Evolutionary conservation across 257 asterid genomes (phyloP), one percentile per base, ranked within the genome.

Genomic region (Nicotiana paniculata): DNA sequence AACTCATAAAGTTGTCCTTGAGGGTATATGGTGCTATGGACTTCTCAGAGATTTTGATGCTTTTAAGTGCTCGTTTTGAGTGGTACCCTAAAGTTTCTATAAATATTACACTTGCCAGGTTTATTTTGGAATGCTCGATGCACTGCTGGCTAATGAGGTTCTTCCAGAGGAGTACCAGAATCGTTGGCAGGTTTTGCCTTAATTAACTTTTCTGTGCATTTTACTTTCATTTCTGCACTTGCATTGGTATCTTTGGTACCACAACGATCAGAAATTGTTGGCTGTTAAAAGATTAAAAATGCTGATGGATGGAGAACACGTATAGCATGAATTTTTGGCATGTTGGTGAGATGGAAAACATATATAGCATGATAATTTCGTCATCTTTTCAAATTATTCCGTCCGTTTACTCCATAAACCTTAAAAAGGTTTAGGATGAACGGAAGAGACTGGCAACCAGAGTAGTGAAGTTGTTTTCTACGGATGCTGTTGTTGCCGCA

Each of bases 111-210:
- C 24, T 55, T 58, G 48, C 46, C 84, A 88, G 91, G 88, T 89
- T 16, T 89, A 89, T 85, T 89, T 89, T 43, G 91, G 90, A 30
- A 89, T 89, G 91, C 88, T 89, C 48, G 91, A 89, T 83, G 89
- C 89, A 68, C 79, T 89, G 64, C 82, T 89, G 83, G 85, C 85
- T 80, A 86, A 82, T 82, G 91, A 89, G 76, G 85, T 86, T 79
- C 91, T 89, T 82, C 91, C 91, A 58, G 88, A 86, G 82, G 91
- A 89, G 82, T 89, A 86, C 70, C 85, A 86, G 83, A 65, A 83
- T 24, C 89, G 84, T 57, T 77, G 11, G 66, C 91, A 89, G 91
- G 91, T 89, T 75, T 46, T 7, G 28, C 39, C 62, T 72, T 57
- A 76, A 59, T 59, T 39, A 12, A 55, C 62, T 65, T 74, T 51